A percentile compares a stretch with the other conserved stretches of the same genome.
Evolutionary conservation across 257 asterid genomes (phyloP).

Genomic region (Mentha longifolia): DNA sequence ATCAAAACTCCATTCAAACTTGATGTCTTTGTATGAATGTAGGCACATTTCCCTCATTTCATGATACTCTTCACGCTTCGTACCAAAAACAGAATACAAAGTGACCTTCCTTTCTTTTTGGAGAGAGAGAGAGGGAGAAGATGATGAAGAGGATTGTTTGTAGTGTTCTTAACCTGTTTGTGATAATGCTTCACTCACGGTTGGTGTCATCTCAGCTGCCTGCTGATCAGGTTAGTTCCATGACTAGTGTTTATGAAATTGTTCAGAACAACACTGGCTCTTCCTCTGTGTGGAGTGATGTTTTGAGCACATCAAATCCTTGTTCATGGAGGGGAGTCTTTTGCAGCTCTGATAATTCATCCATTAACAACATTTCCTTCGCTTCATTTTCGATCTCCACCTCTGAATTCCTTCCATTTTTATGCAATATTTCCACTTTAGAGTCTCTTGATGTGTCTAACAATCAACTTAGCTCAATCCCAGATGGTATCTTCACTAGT

Average conservation of each 20-base stretch:
- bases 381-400: slow-evolving; percentile 46
- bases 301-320: slow-evolving; percentile 44
- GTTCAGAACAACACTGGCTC: slow-evolving; percentile 38
- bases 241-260: slow-evolving; percentile 46
- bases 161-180: slow-evolving; percentile 33
- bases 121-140: neutral
- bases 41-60: slow-evolving; percentile 6
- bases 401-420: slow-evolving; percentile 53
- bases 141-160: slow-evolving; percentile 33
- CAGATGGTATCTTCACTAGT: slow-evolving; percentile 42
- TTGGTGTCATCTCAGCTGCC: slow-evolving; percentile 47
- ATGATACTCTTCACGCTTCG: slow-evolving; percentile 15
- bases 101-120: neutral
- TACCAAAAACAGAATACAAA: slow-evolving; percentile 2
- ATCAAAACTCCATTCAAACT: slow-evolving; percentile 16
- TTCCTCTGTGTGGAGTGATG: slow-evolving; percentile 41
- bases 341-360: slow-evolving; percentile 50
- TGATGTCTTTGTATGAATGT: neutral
- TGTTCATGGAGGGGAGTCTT: slow-evolving; percentile 73
- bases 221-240: slow-evolving; percentile 45
- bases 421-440: slow-evolving; percentile 53
- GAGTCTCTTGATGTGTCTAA: slow-evolving; percentile 65
- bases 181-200: slow-evolving; percentile 35
- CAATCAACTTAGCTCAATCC: slow-evolving; percentile 56
- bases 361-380: slow-evolving; percentile 47